These are phyloP conservation scores for Camellia sinensis DNA, from an alignment of 148 eudicot genomes.

Conservation along the genomic window DNA sequence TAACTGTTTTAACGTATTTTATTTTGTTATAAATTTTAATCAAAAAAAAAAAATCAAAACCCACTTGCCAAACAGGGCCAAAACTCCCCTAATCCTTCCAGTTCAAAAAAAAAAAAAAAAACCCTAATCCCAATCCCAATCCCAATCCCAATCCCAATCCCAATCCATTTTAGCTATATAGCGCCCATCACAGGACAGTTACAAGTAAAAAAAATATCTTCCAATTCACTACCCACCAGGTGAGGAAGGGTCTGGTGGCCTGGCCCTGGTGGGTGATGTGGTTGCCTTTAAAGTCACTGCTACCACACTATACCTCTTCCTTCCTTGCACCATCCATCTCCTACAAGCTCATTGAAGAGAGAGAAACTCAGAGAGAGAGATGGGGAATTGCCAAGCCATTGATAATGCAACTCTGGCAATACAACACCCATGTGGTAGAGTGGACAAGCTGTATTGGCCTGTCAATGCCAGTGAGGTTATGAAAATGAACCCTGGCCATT, in stretches of 20 bases:
- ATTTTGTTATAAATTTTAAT: too few relatives aligned
- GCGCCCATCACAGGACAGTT: neutral
- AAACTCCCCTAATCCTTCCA: too few relatives aligned
- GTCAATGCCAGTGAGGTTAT: slow-evolving; percentile 64
- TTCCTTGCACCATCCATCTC: neutral
- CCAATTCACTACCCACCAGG: too few relatives aligned
- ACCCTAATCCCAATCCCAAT: too few relatives aligned
- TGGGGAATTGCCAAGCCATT: slow-evolving; percentile 98
- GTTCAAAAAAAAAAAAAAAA: too few relatives aligned
- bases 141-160: too few relatives aligned
- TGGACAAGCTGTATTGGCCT: slow-evolving; percentile 58
- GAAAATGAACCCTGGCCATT: slow-evolving; percentile 85
- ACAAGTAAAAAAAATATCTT: too few relatives aligned
- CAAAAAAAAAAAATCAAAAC: too few relatives aligned
- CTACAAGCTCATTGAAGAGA: slow-evolving; percentile 3
- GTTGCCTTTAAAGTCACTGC: neutral
- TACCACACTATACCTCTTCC: neutral
- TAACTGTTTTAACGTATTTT: too few relatives aligned
- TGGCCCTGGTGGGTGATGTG: too few relatives aligned
- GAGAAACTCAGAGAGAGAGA: slow-evolving; percentile 29
- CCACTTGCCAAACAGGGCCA: too few relatives aligned
- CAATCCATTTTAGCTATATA: neutral
- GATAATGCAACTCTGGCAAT: slow-evolving; percentile 79
- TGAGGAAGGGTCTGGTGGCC: too few relatives aligned
- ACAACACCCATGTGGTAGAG: slow-evolving; percentile 75